Conservation (phyloP, 371 early-diverging fungal genomes). For the Haplosporangium sp. region DNA sequence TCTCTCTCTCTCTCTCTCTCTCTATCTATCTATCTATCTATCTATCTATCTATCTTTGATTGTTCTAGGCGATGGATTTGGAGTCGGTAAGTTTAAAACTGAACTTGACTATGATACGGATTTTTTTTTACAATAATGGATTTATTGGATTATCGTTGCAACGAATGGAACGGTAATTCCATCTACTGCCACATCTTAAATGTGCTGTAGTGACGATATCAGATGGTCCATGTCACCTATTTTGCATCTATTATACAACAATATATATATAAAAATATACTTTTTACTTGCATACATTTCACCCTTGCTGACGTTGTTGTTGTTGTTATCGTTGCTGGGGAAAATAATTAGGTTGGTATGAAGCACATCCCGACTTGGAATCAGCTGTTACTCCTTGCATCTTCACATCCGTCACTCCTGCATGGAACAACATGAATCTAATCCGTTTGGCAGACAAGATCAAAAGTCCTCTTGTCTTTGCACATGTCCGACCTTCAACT, state of each 20-base stretch:
- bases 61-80: conserved; percentile 83
- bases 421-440: conserved; percentile 89
- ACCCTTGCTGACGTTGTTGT: too few relatives aligned
- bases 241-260: too few relatives aligned
- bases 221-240: too few relatives aligned
- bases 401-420: conserved; percentile 88
- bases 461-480: conserved; percentile 83
- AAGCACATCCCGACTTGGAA: conserved; percentile 60
- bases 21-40: neutral
- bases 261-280: too few relatives aligned
- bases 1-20: conserved; percentile 1
- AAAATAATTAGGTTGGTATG: conserved; percentile 72
- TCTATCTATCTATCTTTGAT: neutral
- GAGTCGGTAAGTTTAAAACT: conserved; percentile 68
- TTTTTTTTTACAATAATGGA: too few relatives aligned
- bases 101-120: neutral
- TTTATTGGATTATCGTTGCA: too few relatives aligned
- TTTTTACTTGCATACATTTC: too few relatives aligned
- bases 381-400: conserved; percentile 76
- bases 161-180: neutral
- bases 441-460: conserved; percentile 85
- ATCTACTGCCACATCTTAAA: neutral
- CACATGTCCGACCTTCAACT: conserved; percentile 88
- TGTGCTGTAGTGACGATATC: too few relatives aligned
- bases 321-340: too few relatives aligned